phyloP scores from a whole-genome alignment of 192 early-diverging fungal species.

The Gonapodya prolifera region DNA sequence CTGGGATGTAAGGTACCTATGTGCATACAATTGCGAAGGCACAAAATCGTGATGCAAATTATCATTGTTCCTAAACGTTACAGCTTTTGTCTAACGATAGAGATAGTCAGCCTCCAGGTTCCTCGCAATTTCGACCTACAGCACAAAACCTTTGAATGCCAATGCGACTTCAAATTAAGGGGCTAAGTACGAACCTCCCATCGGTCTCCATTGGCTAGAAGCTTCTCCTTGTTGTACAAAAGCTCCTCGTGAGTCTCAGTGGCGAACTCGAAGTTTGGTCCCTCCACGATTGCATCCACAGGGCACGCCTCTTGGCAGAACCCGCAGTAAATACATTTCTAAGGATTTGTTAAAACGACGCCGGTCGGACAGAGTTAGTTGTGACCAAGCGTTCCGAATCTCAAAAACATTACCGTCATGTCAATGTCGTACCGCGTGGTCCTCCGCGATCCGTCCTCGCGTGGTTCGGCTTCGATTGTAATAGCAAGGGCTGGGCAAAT shows the following conservation, averaged over 20 bases:
- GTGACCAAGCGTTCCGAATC: no score
- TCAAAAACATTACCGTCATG: constrained; percentile 75
- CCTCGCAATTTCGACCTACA: constrained; percentile 51
- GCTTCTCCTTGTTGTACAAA: constrained; percentile 95
- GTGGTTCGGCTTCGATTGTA: constrained; percentile 92
- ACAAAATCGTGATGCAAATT: no score
- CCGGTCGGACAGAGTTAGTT: no score
- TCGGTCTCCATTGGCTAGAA: constrained; percentile 93
- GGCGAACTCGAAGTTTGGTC: constrained; percentile 90
- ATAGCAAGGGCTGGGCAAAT: constrained; percentile 97
- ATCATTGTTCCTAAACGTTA: no score
- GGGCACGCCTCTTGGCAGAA: constrained; percentile 95
- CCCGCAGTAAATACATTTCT: constrained; percentile 72
- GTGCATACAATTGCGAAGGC: no score
- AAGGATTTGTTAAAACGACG: constrained; percentile 1
- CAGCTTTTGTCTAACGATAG: constrained; percentile 46
- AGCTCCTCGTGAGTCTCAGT: constrained; percentile 97
- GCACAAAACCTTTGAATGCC: not conserved
- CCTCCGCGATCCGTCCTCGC: constrained; percentile 84
- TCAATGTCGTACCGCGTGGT: constrained; percentile 98
- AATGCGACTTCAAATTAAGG: not conserved
- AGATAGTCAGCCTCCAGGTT: constrained; percentile 50
- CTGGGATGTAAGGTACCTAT: no score
- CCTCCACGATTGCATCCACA: constrained; percentile 96
- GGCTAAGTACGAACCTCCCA: constrained; percentile 59